phyloP scores from a whole-genome alignment of 78 protist genomes.

The Isochrysis galbana region DNA sequence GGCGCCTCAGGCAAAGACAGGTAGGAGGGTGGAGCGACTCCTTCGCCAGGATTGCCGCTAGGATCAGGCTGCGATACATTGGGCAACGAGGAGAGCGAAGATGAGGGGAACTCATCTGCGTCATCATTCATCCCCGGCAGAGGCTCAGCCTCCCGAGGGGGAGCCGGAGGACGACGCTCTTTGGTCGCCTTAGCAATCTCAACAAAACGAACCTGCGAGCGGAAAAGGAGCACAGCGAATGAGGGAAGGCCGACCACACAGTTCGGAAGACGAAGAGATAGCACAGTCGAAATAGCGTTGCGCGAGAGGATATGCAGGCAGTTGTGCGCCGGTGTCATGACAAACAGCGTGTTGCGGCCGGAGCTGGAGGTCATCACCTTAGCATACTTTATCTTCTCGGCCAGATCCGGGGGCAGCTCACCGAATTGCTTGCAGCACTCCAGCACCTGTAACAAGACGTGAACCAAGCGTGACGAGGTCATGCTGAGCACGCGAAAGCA shows the following conservation, averaged over 20 bases:
- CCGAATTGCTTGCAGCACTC: not conserved
- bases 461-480: too few relatives aligned
- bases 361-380: not conserved
- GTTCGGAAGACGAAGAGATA: too few relatives aligned
- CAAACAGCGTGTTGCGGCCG: not conserved
- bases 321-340: not conserved
- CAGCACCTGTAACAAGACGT: too few relatives aligned
- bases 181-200: not conserved
- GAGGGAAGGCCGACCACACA: too few relatives aligned
- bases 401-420: not conserved
- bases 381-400: not conserved
- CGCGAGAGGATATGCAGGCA: not conserved
- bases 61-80: not conserved
- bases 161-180: not conserved
- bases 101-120: not conserved
- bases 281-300: not conserved
- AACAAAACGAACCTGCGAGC: not conserved
- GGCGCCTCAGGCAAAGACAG: not conserved
- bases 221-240: not conserved
- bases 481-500: too few relatives aligned
- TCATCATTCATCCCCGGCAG: not conserved
- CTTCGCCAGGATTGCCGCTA: not conserved
- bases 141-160: not conserved
- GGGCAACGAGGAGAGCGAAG: not conserved
- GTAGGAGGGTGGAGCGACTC: not conserved